phyloP scores from a whole-genome alignment of 305 asterid species.

The Petunia hybrid region DNA sequence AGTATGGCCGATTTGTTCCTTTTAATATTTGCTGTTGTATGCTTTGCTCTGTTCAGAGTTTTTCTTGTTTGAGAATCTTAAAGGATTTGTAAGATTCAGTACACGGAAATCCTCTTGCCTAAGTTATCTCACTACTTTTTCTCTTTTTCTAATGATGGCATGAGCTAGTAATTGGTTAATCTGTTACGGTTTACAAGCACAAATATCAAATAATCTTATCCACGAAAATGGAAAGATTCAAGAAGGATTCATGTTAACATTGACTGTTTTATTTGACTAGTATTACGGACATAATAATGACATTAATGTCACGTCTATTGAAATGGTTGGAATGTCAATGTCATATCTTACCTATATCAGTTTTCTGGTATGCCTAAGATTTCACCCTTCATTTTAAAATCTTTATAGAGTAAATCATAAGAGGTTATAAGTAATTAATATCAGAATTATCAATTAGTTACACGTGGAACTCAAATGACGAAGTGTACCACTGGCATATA shows the following conservation, averaged over 20 bases:
- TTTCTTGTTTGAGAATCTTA: background rate
- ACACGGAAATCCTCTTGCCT: background rate
- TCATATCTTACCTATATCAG: background rate
- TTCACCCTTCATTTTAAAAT: background rate
- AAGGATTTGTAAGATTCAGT: background rate
- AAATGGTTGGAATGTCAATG: background rate
- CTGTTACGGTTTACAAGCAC: too few species aligned
- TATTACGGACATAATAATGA: background rate
- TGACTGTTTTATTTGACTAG: background rate
- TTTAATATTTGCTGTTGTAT: background rate
- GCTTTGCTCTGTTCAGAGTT: background rate
- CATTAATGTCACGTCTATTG: background rate
- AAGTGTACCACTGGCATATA: background rate
- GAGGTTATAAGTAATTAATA: too few species aligned
- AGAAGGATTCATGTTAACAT: too few species aligned
- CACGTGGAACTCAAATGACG: background rate
- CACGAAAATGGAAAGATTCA: too few species aligned
- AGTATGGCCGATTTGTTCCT: background rate
- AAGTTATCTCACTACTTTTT: background rate
- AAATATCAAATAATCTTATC: too few species aligned
- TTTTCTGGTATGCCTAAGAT: too few species aligned
- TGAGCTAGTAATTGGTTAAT: too few species aligned
- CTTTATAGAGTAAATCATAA: too few species aligned
- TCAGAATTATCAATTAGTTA: background rate
- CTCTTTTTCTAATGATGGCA: too few species aligned